Evolutionary conservation across 352 stramenopile species (phyloP).

Genomic region (Elongisporangium undulatum): DNA sequence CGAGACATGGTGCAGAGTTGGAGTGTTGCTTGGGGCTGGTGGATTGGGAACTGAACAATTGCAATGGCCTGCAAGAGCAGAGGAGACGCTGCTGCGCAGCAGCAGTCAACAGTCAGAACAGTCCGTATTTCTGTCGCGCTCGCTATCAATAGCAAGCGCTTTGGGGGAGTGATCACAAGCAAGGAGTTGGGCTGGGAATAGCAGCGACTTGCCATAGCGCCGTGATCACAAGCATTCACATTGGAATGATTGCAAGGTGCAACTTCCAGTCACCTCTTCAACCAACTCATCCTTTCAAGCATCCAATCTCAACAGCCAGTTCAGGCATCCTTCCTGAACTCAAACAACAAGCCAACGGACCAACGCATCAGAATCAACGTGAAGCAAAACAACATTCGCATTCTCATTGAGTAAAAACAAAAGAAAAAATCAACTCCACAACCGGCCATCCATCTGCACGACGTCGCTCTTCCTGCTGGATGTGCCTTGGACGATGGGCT

Average conservation of each 20-base stretch:
- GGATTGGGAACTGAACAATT: background rate
- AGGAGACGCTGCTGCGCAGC: background rate
- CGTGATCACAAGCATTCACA: background rate
- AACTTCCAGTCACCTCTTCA: too few species aligned
- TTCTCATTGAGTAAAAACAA: background rate
- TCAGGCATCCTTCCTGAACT: too few species aligned
- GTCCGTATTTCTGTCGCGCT: background rate
- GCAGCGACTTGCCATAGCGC: background rate
- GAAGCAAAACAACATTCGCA: background rate
- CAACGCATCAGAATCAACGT: background rate
- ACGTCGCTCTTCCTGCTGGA: background rate
- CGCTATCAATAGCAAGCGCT: background rate
- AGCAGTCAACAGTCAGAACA: background rate
- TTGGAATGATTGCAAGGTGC: too few species aligned
- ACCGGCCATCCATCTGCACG: background rate
- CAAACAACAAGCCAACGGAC: too few species aligned
- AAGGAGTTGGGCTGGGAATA: background rate
- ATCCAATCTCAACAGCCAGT: too few species aligned
- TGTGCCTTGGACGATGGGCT: conserved; percentile 2
- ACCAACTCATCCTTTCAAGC: too few species aligned
- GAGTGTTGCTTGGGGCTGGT: background rate
- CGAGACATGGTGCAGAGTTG: conserved; percentile 39
- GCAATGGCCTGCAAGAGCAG: background rate
- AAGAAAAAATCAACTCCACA: background rate
- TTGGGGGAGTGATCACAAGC: too few species aligned